phyloP scores from a whole-genome alignment of 2,329 filamentous ascomycete genomes.

The Pyrenophora teres region DNA sequence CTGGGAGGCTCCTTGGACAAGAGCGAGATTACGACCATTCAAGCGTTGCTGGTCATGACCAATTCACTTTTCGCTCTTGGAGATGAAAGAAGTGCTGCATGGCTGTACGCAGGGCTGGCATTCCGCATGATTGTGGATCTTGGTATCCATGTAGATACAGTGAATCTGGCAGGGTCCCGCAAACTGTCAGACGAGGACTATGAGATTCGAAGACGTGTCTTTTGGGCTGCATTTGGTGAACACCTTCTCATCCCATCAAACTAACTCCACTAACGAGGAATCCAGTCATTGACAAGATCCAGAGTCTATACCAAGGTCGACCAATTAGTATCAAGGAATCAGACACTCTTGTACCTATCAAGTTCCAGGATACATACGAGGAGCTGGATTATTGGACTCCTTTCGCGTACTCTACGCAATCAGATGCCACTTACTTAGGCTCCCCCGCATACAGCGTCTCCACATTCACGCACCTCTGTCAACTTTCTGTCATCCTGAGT shows the following conservation, averaged over 20 bases:
- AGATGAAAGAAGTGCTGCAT: conserved; percentile 59
- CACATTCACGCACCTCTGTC: conserved; percentile 50
- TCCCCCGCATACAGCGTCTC: conserved; percentile 51
- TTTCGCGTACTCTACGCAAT: conserved; percentile 44
- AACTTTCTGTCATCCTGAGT: conserved; percentile 54
- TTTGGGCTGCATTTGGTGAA: conserved; percentile 53
- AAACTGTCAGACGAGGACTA: conserved; percentile 53
- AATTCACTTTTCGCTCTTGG: conserved; percentile 57
- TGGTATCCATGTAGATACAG: conserved; percentile 56
- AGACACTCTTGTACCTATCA: conserved; percentile 54
- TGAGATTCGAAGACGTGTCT: conserved; percentile 53
- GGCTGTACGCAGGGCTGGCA: conserved; percentile 63
- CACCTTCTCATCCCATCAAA: background rate
- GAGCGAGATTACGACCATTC: conserved; percentile 60
- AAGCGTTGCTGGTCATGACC: conserved; percentile 59
- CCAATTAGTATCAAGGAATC: conserved; percentile 55
- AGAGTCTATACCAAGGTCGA: conserved; percentile 60
- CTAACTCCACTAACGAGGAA: conserved; percentile 9
- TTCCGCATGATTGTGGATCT: conserved; percentile 62
- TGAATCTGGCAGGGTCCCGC: conserved; percentile 35
- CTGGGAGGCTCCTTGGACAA: conserved; percentile 54
- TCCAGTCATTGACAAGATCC: conserved; percentile 56
- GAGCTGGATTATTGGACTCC: conserved; percentile 60
- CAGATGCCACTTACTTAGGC: conserved; percentile 38
- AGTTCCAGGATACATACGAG: conserved; percentile 57